Evolutionary conservation across 768 basidiomycete species (phyloP), one percentile per base, ranked within the genome.

Genomic region (Collybia sp.): DNA sequence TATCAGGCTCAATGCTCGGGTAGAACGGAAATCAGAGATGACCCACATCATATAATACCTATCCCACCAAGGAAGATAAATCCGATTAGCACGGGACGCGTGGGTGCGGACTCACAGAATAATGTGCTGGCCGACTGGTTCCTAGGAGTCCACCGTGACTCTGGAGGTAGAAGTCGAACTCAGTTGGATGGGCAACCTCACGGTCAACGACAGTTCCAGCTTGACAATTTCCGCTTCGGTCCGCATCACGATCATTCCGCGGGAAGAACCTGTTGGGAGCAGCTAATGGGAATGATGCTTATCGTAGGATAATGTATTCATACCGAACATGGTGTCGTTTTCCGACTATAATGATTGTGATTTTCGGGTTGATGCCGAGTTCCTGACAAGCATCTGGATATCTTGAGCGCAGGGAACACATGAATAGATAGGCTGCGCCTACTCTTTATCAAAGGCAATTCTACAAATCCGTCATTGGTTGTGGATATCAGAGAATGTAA

Each of bases 131-230:
- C 5, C 74, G 59, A 45, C 83, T 87, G 0, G 88, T 92, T 5
- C 89, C 89, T 3, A 89, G 69, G 1, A 91, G 64, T 6, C 87
- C 89, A 1, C 78, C 85, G 46, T 92, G 89, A 44, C 82, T 85
- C 56, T 82, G 82, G 8, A 92, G 67, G 52, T 88, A 90, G 62
- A 81, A 92, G 54, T 92, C 89, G 31, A 84, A 82, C 47, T 89
- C 85, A 1, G 79, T 75, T 0, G 87, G 85, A 53, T 86, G 83
- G 0, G 78, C 73, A 36, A 89, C 78, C 3, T 80, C 82, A 2
- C 70, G 69, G 57, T 92, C 89, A 17, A 89, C 76, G 12, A 92
- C 85, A 0, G 87, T 87, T 5, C 89, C 89, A 0, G 89, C 86
- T 1, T 72, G 78, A 55, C 81, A 83, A 54, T 92, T 92, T 1